A percentile compares a stretch with the other conserved stretches of the same genome.
Evolutionary conservation across 306 rosid genomes (phyloP).

Genomic region (Cucurbita pepo): DNA sequence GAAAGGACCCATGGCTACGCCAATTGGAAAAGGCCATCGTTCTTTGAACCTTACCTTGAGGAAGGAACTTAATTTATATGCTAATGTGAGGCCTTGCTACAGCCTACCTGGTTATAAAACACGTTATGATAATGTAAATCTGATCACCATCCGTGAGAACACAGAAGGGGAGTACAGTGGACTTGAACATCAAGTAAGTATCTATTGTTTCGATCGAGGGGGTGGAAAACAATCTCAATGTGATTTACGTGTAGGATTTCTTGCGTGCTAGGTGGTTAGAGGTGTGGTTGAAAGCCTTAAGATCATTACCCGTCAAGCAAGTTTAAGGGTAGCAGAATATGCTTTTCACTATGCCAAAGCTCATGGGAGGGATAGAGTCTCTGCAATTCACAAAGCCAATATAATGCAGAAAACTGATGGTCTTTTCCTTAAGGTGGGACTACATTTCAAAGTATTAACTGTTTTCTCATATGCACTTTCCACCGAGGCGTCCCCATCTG

Average conservation of each 20-base stretch:
- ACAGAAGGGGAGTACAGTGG: slow-evolving; percentile 98
- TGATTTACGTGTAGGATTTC: slow-evolving; percentile 8
- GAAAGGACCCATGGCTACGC: slow-evolving; percentile 99
- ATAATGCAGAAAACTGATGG: slow-evolving; percentile 99
- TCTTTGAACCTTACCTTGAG: slow-evolving; percentile 91
- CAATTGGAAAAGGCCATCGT: slow-evolving; percentile 96
- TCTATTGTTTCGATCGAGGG: neutral
- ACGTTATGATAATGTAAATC: slow-evolving; percentile 74
- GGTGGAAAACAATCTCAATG: neutral
- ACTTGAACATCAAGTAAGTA: slow-evolving; percentile 92
- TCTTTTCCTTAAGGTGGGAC: slow-evolving; percentile 52
- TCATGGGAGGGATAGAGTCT: slow-evolving; percentile 89
- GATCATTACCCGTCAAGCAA: slow-evolving; percentile 96
- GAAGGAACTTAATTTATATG: slow-evolving; percentile 90
- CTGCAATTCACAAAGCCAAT: slow-evolving; percentile 98
- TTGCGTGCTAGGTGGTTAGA: slow-evolving; percentile 70
- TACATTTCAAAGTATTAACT: neutral
- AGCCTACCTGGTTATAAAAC: slow-evolving; percentile 95
- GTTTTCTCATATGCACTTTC: neutral
- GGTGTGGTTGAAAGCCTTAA: slow-evolving; percentile 98
- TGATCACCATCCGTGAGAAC: slow-evolving; percentile 92
- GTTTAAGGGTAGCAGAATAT: slow-evolving; percentile 97
- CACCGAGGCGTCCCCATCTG: neutral
- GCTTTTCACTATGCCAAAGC: slow-evolving; percentile 93
- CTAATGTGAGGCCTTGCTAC: slow-evolving; percentile 93